Evolutionary conservation across 257 asterid genomes (phyloP).

Genomic region (Ilex aquifolium): DNA sequence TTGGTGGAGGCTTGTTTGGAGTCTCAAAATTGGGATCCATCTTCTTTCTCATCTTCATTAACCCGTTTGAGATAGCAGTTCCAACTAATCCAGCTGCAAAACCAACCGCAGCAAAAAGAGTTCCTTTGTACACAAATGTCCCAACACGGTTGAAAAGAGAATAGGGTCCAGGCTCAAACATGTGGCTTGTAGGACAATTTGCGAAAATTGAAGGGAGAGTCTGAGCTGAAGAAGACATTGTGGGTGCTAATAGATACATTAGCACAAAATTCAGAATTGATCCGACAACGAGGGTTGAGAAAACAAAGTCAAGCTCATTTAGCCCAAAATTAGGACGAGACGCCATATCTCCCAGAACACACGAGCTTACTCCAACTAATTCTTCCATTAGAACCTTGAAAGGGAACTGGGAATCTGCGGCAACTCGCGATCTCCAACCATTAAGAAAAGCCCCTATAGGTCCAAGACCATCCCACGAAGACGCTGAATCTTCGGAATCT

Average conservation of each 20-base stretch:
- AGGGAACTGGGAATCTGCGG: constrained; percentile 86
- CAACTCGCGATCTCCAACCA: constrained; percentile 92
- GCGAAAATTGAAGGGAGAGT: constrained; percentile 65
- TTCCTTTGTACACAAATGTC: constrained; percentile 73
- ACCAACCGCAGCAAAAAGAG: constrained; percentile 69
- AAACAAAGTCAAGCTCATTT: constrained; percentile 87
- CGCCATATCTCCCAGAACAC: constrained; percentile 89
- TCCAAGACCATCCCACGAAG: constrained; percentile 50
- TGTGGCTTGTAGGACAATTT: constrained; percentile 68
- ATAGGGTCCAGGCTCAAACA: constrained; percentile 80
- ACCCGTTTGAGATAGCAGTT: constrained; percentile 78
- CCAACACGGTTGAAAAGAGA: constrained; percentile 51
- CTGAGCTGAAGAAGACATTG: constrained; percentile 37
- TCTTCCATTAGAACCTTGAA: constrained; percentile 96
- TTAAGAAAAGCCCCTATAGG: constrained; percentile 64
- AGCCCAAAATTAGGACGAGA: constrained; percentile 90
- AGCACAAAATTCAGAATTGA: constrained; percentile 73
- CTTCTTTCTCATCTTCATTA: constrained; percentile 65
- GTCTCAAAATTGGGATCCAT: constrained; percentile 85
- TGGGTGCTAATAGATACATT: constrained; percentile 86
- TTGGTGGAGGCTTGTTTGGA: constrained; percentile 77
- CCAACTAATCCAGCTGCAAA: constrained; percentile 85
- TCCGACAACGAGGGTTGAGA: constrained; percentile 82
- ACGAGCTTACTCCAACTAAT: constrained; percentile 73
- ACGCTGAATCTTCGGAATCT: constrained; percentile 34